Conservation (phyloP, 148 eudicot species). For the Fagopyrum tataricum region DNA sequence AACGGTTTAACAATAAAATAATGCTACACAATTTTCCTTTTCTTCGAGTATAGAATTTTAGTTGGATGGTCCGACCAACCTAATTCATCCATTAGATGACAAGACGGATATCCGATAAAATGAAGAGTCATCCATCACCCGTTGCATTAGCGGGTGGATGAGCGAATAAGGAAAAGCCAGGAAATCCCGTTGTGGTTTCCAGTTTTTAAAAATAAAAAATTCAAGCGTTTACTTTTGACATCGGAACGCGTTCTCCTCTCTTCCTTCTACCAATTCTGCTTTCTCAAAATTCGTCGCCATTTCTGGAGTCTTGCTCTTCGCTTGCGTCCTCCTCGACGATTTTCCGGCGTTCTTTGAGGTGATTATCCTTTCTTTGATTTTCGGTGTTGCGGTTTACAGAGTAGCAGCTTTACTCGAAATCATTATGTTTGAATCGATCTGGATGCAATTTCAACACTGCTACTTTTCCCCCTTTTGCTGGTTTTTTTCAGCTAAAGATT, state of each 20-base stretch:
- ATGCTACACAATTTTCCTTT: no score
- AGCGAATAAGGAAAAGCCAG: constrained; percentile 1
- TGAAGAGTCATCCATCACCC: no score
- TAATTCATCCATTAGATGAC: no score
- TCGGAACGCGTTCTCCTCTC: neutral
- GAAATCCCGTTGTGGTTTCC: neutral
- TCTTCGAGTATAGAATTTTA: no score
- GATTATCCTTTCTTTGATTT: neutral
- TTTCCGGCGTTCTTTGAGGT: neutral
- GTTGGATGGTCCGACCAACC: no score
- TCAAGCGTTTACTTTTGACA: neutral
- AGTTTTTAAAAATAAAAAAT: neutral
- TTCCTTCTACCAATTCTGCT: neutral
- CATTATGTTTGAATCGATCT: neutral
- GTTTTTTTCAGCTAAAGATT: neutral
- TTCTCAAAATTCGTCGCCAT: neutral
- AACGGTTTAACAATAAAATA: no score
- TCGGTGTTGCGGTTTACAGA: neutral
- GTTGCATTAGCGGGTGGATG: neutral
- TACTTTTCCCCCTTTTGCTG: neutral
- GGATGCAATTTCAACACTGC: neutral
- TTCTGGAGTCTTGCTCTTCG: neutral
- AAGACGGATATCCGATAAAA: no score
- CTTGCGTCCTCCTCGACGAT: neutral
- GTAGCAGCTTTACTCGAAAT: neutral